Evolutionary conservation across 805 yeast species (phyloP), one percentile per base, ranked within the genome.

Genomic region (Hanseniaspora meyeri): DNA sequence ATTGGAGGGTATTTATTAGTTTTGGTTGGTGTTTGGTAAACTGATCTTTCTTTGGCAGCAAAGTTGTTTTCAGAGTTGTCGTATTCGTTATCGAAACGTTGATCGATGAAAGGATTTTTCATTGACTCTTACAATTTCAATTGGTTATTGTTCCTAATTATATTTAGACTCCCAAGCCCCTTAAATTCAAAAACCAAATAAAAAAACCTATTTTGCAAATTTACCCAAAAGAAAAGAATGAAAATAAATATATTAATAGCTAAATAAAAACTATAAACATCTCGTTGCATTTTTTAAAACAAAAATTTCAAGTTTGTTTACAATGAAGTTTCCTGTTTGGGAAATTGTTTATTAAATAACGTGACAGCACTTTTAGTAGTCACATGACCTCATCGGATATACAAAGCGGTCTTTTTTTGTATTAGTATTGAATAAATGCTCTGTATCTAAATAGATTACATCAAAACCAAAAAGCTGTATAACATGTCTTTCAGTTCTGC

Each of bases 51-150:
- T 20, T 19, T 38, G 8, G 57, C 46, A 19, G 51, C 49, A 39
- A 46, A 53, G n/a, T 29, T 39, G 4, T 53, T 42, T 16, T 42
- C 49, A 10, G 49, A 45, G 14, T 8, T 17, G 17, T 45, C 51
- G 20, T 38, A 45, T 29, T 53, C 57, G 31, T 46, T 53, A 17
- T 53, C 34, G 42, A 53, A 42, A 39, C 51, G 46, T 53, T 53
- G 57, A 46, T 53, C 57, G 43, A 53, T 53, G 29, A 53, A 53
- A 8, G 57, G 57, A 36, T 53, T 53, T 31, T 53, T 53, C 57
- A 53, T 53, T 53, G 9, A 40, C 14, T 17, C 7, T 36, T 36
- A 36, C 6, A 36, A 12, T 36, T 9, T 20, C 24, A 29, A 12
- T 20, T 19, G 29, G 39, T 38, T 36, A 16, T 4, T n/a, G n/a